Evolutionary conservation across 2,329 filamentous ascomycete genomes (phyloP).

Genomic region (Colletotrichum tropicicola): DNA sequence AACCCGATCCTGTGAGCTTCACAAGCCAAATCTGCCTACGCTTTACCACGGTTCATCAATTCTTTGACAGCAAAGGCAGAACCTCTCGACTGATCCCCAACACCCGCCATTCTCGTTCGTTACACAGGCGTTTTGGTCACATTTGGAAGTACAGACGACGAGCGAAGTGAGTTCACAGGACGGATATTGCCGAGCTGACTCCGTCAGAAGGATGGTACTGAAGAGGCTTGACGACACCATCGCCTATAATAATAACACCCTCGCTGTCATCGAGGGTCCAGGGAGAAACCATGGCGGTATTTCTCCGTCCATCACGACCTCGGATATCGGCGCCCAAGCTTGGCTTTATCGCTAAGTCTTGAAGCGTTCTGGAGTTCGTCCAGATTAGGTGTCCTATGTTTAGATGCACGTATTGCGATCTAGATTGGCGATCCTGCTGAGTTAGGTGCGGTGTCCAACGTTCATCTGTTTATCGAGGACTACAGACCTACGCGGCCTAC

Average conservation of each 20-base stretch:
- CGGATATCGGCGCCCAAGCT: conserved; percentile 30
- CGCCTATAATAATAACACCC: conserved; percentile 53
- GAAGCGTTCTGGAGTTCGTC: conserved; percentile 52
- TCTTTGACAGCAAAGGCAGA: no score
- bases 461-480: conserved; percentile 16
- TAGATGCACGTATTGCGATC: conserved; percentile 52
- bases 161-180: no score
- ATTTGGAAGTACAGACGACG: no score
- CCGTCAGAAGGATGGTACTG: conserved; percentile 51
- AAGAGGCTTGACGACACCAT: conserved; percentile 57
- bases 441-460: conserved; percentile 26
- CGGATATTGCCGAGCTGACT: conserved; percentile 63
- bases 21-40: no score
- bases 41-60: no score
- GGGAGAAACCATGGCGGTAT: conserved; percentile 53
- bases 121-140: no score
- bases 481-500: conserved; percentile 26
- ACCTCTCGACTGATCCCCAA: no score
- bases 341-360: conserved; percentile 60
- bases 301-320: conserved; percentile 38
- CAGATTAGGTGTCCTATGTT: conserved; percentile 36
- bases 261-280: conserved; percentile 48
- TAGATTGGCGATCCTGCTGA: conserved; percentile 39
- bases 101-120: no score
- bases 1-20: no score